Conservation (phyloP, 495 filamentous ascomycete species). For the Penicillium lagena region DNA sequence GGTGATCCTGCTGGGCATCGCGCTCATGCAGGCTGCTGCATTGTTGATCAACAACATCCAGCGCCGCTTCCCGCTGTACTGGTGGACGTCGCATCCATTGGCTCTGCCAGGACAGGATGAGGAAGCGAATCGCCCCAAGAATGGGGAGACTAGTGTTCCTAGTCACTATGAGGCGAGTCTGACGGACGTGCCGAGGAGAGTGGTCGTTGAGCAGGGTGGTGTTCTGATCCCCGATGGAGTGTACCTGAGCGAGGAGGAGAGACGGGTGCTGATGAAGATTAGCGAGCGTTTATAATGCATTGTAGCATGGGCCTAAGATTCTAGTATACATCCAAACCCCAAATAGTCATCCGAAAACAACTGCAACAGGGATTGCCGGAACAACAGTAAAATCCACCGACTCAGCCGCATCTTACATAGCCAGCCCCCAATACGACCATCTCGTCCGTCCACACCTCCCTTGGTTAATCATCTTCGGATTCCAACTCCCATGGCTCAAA, state of each 20-base stretch:
- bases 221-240: slow-evolving; percentile 30
- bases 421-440: too few relatives aligned
- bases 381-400: too few relatives aligned
- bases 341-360: too few relatives aligned
- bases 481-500: too few relatives aligned
- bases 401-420: too few relatives aligned
- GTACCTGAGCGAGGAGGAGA: slow-evolving; percentile 26
- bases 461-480: too few relatives aligned
- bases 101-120: slow-evolving; percentile 12
- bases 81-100: slow-evolving; percentile 47
- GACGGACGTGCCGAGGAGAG: slow-evolving; percentile 18
- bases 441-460: too few relatives aligned
- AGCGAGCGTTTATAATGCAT: slow-evolving; percentile 23
- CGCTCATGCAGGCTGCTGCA: slow-evolving; percentile 59
- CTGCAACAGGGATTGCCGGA: too few relatives aligned
- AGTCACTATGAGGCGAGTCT: slow-evolving; percentile 22
- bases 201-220: slow-evolving; percentile 24
- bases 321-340: too few relatives aligned
- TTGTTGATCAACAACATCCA: slow-evolving; percentile 72
- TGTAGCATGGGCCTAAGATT: too few relatives aligned
- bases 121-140: slow-evolving; percentile 15
- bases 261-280: slow-evolving; percentile 21
- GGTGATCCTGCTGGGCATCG: slow-evolving; percentile 57
- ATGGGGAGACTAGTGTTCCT: slow-evolving; percentile 1
- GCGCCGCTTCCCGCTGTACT: slow-evolving; percentile 71